Evolutionary conservation across 345 rosid species (phyloP), one percentile per base, ranked within the genome.

Genomic region (Sisymbrium altissimum): DNA sequence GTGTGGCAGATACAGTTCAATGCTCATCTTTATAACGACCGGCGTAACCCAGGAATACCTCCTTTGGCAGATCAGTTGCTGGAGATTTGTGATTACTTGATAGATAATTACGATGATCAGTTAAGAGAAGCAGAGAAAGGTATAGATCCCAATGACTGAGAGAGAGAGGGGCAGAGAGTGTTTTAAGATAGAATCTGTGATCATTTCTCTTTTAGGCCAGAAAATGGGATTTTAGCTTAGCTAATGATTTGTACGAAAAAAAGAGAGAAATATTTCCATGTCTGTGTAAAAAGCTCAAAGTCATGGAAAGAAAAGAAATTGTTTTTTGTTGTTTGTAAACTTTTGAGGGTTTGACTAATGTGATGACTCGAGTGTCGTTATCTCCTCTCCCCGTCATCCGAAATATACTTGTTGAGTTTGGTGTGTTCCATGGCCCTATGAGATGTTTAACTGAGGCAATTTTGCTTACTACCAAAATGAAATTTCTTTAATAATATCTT

Each of bases 41-140:
- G 88, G 39, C 89, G 96, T 50, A 84, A 95, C 82, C 99, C 92
- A 13, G 92, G 83, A 64, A 95, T 95, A 76, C 97, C 99, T 25
- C 99, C 96, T 3, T 85, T 92, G 5, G 99, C 97, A 5, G 99
- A 95, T 89, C 98, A 92, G 88, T 89, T 95, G 32, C 69, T 95
- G 73, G 97, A 95, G 83, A 66, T 95, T 6, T 95, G 97, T 78
- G 98, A 95, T 75, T 87, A 84, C 84, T 76, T 95, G 87, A 29
- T 93, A 39, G 75, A 80, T 3, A 83, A 86, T 64, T 25, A 83
- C 65, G 57, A 14, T 43, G 71, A 79, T 25, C 82, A 75, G 71
- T 71, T 89, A 79, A 21, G 48, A 1, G 92, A 87, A 79, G 96
- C 96, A 69, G 98, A 93, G 83, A 79, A 81, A 15, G 87, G 93